phyloP scores from a whole-genome alignment of 2,329 filamentous ascomycete species.

The Trichoderma sp. region DNA sequence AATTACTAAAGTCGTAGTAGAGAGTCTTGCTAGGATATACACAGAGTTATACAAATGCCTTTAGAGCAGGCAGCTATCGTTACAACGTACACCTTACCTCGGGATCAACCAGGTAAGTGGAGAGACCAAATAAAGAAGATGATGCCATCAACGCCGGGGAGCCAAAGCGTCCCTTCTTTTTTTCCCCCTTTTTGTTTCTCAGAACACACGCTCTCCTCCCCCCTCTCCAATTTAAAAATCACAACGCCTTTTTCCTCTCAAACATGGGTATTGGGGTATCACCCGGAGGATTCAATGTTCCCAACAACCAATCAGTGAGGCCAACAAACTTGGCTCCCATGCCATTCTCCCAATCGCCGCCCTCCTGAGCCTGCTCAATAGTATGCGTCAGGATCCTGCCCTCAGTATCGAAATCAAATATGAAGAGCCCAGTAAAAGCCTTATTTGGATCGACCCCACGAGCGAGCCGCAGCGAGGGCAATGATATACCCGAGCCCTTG shows the following conservation, averaged over 20 bases:
- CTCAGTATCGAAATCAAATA: conserved; percentile 90
- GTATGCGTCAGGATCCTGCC: conserved; percentile 83
- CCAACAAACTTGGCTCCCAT: conserved; percentile 81
- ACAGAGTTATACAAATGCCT: conserved; percentile 12
- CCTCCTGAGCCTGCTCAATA: conserved; percentile 88
- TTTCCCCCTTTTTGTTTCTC: background rate
- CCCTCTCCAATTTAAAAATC: background rate
- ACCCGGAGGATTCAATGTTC: conserved; percentile 55
- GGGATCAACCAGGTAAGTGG: background rate
- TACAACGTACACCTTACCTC: background rate
- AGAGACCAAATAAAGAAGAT: background rate
- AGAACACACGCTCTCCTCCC: background rate
- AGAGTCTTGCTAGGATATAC: conserved; percentile 10
- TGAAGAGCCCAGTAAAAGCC: conserved; percentile 86
- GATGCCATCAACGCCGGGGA: conserved; percentile 4
- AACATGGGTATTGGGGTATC: conserved; percentile 37
- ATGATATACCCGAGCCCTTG: conserved; percentile 44
- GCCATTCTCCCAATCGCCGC: conserved; percentile 76
- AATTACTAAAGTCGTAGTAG: background rate
- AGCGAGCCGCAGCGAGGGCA: conserved; percentile 37
- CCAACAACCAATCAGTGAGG: conserved; percentile 90
- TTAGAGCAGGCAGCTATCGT: background rate
- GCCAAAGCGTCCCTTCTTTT: background rate
- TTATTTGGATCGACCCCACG: conserved; percentile 54
- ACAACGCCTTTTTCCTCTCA: conserved; percentile 28